Conservation (phyloP, 441 rosid species). For the Aleurites moluccanus region DNA sequence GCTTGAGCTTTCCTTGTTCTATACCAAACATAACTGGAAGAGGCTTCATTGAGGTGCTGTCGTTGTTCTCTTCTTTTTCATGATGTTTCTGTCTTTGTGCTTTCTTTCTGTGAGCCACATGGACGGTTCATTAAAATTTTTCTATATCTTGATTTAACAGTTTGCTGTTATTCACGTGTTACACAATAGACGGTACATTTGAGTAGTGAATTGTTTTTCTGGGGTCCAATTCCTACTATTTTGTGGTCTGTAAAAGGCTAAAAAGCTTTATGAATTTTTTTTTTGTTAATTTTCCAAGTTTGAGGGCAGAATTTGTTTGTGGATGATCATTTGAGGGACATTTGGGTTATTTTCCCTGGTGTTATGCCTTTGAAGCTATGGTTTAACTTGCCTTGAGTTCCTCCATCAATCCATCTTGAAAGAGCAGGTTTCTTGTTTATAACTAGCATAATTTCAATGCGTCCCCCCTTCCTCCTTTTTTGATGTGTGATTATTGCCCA, state of each 20-base stretch:
- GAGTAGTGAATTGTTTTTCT: neutral
- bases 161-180: neutral
- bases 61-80: conserved; percentile 10
- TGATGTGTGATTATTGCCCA: neutral
- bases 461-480: neutral
- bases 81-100: neutral
- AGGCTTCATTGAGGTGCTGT: conserved; percentile 83
- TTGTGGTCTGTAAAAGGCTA: neutral
- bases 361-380: neutral
- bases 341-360: neutral
- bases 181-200: neutral
- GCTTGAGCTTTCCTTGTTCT: conserved; percentile 57
- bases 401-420: neutral
- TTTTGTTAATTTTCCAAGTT: neutral
- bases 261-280: neutral
- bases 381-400: neutral
- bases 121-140: neutral
- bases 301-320: neutral
- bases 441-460: neutral
- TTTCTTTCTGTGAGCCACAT: neutral
- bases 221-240: neutral
- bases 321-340: neutral
- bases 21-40: conserved; percentile 59
- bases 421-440: neutral
- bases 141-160: neutral